phyloP scores from a whole-genome alignment of 176 grass and related monocot species.

The Dendrocalamus sinicus region DNA sequence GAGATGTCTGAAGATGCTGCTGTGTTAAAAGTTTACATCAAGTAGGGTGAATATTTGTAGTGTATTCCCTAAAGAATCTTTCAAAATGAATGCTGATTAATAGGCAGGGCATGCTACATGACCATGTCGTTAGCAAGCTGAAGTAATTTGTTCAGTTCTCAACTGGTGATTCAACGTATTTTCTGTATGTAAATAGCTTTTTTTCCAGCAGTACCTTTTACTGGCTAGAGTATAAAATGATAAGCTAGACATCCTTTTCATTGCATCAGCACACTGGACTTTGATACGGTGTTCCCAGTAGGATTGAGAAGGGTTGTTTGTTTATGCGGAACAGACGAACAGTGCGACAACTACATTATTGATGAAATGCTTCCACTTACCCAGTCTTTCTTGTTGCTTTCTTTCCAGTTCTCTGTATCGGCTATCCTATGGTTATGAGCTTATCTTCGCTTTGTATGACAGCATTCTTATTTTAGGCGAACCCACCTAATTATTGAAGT shows the following conservation, averaged over 20 bases:
- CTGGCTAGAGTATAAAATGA: not conserved
- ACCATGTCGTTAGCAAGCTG: not conserved
- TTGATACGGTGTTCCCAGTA: slow-evolving; percentile 20
- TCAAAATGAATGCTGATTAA: slow-evolving; percentile 11
- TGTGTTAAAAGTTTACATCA: slow-evolving; percentile 6
- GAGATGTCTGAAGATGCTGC: slow-evolving; percentile 13
- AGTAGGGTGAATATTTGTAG: slow-evolving; percentile 8
- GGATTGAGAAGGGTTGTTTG: slow-evolving; percentile 33
- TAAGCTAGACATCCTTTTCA: slow-evolving; percentile 46
- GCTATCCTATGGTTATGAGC: not conserved
- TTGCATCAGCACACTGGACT: slow-evolving; percentile 16
- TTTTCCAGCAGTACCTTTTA: not conserved
- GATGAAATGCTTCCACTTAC: not conserved
- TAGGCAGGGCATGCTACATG: slow-evolving; percentile 26
- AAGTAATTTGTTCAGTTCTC: not conserved
- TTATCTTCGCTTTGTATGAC: slow-evolving; percentile 26
- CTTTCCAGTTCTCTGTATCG: not conserved
- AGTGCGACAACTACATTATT: not conserved
- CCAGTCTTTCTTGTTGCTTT: slow-evolving; percentile 17
- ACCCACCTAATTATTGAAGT: not conserved
- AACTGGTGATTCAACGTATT: not conserved
- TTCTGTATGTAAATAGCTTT: not conserved
- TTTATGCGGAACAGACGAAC: not conserved
- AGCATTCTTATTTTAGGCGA: slow-evolving; percentile 21
- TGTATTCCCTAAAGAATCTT: not conserved